Evolutionary conservation across 805 yeast genomes (phyloP), one percentile per base, ranked within the genome.

Genomic region (Kodamaea laetipori): DNA sequence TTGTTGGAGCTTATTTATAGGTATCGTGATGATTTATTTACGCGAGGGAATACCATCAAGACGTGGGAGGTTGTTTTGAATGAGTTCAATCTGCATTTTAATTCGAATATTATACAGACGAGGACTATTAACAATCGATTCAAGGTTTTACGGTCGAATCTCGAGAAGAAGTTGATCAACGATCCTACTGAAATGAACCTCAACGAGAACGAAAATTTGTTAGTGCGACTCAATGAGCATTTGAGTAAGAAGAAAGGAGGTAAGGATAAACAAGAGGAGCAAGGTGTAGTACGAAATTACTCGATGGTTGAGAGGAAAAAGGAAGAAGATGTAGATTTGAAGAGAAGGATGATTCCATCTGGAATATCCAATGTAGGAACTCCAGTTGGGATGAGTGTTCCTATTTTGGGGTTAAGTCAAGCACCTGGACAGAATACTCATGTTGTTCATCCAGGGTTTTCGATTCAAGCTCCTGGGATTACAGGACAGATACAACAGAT

Each of bases 101-200:
- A 50, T n/a, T 31, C 58, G 18, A 44, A 44, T 16, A 55, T 60
- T 9, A 48, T 59, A 5, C 64, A 60, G 44, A 49, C 58, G 5
- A 24, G 64, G 23, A 61, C 64, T 9, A 48, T 61, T 27, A 59
- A 51, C 27, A 61, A 60, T 25, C 49, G 64, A 31, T 61, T 56
- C 45, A 54, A 56, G 37, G 33, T 35, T 1, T 39, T 61, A 8
- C 41, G 54, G 13, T 52, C 50, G 37, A 59, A 61, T 42, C 41
- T 60, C 23, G 54, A 56, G 35, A 39, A 47, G 33, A 52, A 41
- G 43, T 46, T 43, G 40, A n/a, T 41, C 11, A 45, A 27, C 21
- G 46, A 45, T 17, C 45, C 43, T n/a, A 41, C 21, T 27, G 46
- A 43, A n/a, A 24, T 40, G 37, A 31, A 35, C 24, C 41, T 57